phyloP scores from a whole-genome alignment of 2,329 filamentous ascomycete genomes.

The Claviceps pazoutovae region DNA sequence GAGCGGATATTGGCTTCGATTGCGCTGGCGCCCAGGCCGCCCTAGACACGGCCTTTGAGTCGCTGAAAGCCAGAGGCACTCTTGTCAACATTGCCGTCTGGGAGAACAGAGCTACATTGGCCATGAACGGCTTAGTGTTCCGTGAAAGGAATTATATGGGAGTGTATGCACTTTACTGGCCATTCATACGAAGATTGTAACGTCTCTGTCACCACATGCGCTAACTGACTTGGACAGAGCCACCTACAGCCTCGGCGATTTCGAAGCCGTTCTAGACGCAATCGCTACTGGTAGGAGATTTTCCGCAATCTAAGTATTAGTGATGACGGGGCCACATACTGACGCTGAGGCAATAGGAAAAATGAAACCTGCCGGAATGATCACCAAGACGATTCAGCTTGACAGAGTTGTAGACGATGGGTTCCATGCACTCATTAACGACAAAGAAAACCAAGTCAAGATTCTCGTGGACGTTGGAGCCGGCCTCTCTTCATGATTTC shows the following conservation, averaged over 20 bases:
- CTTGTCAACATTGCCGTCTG: slow-evolving; percentile 53
- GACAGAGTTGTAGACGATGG: slow-evolving; percentile 43
- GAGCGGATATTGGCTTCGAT: slow-evolving; percentile 47
- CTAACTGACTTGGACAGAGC: slow-evolving; percentile 26
- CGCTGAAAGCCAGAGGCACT: slow-evolving; percentile 38
- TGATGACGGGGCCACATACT: background rate
- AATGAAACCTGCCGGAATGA: slow-evolving; percentile 42
- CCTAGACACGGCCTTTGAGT: slow-evolving; percentile 29
- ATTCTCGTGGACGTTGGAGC: slow-evolving; percentile 36
- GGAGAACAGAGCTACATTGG: slow-evolving; percentile 29
- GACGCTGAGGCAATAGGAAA: slow-evolving; percentile 19
- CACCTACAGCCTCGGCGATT: slow-evolving; percentile 26
- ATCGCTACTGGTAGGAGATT: slow-evolving; percentile 14
- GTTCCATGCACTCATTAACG: slow-evolving; percentile 39
- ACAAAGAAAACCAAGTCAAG: slow-evolving; percentile 50
- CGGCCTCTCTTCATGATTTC: background rate
- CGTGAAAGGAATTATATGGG: slow-evolving; percentile 12
- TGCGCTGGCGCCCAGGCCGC: slow-evolving; percentile 44
- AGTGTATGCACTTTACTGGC: slow-evolving; percentile 7
- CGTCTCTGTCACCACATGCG: slow-evolving; percentile 20
- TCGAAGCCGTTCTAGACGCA: slow-evolving; percentile 42
- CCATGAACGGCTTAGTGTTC: slow-evolving; percentile 12
- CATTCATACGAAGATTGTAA: background rate
- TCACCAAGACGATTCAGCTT: slow-evolving; percentile 42
- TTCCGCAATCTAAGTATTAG: too few relatives aligned